Evolutionary conservation across 805 yeast genomes (phyloP), one percentile per base, ranked within the genome.

Genomic region (Candida dendrica): DNA sequence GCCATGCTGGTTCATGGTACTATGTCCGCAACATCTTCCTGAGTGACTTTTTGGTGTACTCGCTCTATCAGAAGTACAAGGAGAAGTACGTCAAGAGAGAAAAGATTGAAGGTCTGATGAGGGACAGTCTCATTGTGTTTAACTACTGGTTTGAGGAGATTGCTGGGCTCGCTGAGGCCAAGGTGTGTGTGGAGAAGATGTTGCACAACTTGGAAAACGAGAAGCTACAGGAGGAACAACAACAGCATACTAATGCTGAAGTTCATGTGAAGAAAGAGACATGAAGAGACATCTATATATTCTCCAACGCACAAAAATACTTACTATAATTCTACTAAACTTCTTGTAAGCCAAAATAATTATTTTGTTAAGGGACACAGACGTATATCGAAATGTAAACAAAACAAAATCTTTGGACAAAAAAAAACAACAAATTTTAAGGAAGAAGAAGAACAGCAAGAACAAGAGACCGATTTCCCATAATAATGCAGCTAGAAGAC

Each of bases 1-100:
- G 59, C 26, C 58, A 55, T 38, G 49, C 46, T 33, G 59, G 59
- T 1, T 53, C 56, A 3, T 55, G 59, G 59, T 50, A 52, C 38
- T 55, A 49, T 22, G 35, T 42, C 1, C 44, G 56, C 36, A 51
- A 49, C 19, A 41, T 45, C 15, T 45, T 48, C 10, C 29, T 46
- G 6, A 39, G 42, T 7, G 40, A 42, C 5, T 8, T 40, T 13
- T 7, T 50, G 15, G 26, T 43, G 0, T 45, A 42, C 34, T 48
- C 40, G 3, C 32, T 55, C 15, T 48, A 39, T 30, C 32, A 40
- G 18, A 50, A 47, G 26, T 46, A 47, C 9, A 27, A 31, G 14
- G 44, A 41, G 4, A 36, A 39, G 15, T 51, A 47, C 32, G 33
- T 39, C 2, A 13, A 44, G 3, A 47, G 34, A 36, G 43, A 41